Base-by-base conservation (phyloP, 2,329 filamentous ascomycete species). In the Geoglossum cookeanum region DNA sequence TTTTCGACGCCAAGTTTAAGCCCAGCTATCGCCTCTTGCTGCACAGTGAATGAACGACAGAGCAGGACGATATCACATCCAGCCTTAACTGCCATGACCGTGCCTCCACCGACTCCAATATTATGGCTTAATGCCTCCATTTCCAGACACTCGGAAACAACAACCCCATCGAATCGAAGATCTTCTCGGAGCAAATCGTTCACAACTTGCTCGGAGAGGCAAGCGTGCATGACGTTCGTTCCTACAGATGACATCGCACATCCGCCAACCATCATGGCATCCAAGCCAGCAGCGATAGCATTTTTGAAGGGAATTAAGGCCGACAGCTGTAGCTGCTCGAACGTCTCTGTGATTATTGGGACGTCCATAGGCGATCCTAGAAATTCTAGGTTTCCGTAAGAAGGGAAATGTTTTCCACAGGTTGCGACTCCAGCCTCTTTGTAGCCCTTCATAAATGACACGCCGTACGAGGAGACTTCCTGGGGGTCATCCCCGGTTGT, bases 41-140 rank as follows among this genome's bases (percentile, higher is more conserved):
- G 90, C 22, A 91, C 84, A 42, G 86, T 82, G 63, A 89, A 94
- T 4, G 88, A 89, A 49, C 89, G 83, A 64, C 90, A 97, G 1
- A 96, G 78, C 4, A 96, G 78, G 4, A 96, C 81, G 56, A 97
- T 74, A 68, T 98, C 92, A 66, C 92, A 97, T 13, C 92, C 92
- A 35, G 92, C 91, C 68, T 95, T 92, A 55, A 96, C 87, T 3
- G 92, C 92, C 89, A 96, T 96, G 63, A 97, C 88, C 0, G 91
- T 95, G 11, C 92, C 92, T 45, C 92, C 91, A 63, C 91, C 89
- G 17, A 98, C 89, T n/a, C 91, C 91, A 55, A 97, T 92, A 64
- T 96, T 94, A 66, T 94, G 87, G 61, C 88, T 92, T 7, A 97
- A 77, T 0, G 90, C 89, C 65, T 96, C 90, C 91, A 97, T 97